Percentiles rank a stretch among this genome's conserved stretches.
phyloP scores from a whole-genome alignment of 2,329 filamentous ascomycete species.

The Fusarium tanahbumbuense region DNA sequence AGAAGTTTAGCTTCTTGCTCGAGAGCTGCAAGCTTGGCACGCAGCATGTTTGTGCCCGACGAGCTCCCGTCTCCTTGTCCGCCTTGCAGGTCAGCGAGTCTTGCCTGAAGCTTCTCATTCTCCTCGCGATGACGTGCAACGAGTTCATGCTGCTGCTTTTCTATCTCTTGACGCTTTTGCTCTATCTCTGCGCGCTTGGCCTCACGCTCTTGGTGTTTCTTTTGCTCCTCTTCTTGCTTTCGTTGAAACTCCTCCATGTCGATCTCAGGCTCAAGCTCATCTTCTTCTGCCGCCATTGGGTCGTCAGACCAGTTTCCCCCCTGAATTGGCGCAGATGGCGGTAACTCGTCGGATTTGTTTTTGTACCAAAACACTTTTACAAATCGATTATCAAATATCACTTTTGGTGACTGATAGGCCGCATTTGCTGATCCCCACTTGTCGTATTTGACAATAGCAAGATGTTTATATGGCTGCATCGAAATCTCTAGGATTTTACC shows the following conservation, averaged over 20 bases:
- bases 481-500: constrained; percentile 72
- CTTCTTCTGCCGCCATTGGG: constrained; percentile 27
- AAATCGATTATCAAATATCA: constrained; percentile 86
- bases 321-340: constrained; percentile 42
- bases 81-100: constrained; percentile 53
- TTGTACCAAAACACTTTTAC: constrained; percentile 86
- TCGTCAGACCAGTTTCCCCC: constrained; percentile 46
- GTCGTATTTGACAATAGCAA: constrained; percentile 77
- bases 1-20: constrained; percentile 78
- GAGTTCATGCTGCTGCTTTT: constrained; percentile 71
- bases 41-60: constrained; percentile 72
- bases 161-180: constrained; percentile 70
- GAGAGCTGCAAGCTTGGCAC: constrained; percentile 76
- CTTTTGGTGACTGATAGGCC: constrained; percentile 81
- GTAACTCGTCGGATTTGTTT: constrained; percentile 56
- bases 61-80: constrained; percentile 44
- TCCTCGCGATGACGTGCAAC: constrained; percentile 73
- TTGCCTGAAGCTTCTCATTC: constrained; percentile 72
- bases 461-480: constrained; percentile 72
- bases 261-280: constrained; percentile 62
- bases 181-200: constrained; percentile 73
- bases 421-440: constrained; percentile 73
- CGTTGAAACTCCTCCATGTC: constrained; percentile 76
- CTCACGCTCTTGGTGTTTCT: constrained; percentile 72
- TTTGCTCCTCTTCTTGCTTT: constrained; percentile 79